Conservation (phyloP, 1,139 yeast species). For the Yamadazyma oceani region DNA sequence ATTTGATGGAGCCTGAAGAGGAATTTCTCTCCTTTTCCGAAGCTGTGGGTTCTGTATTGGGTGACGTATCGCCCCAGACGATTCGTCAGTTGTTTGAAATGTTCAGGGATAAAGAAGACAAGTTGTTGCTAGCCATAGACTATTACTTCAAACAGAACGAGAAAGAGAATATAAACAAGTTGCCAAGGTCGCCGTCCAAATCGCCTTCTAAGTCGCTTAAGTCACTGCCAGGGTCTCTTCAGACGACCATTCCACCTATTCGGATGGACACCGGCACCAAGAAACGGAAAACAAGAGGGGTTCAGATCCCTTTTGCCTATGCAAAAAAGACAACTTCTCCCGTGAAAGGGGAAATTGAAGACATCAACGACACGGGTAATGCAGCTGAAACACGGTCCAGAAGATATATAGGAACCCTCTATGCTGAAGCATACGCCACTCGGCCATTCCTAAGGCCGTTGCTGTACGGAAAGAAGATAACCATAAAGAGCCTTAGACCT, state of each 20-base stretch:
- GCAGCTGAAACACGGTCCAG: conserved; percentile 28
- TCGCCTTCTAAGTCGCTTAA: too few species aligned
- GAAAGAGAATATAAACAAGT: too few species aligned
- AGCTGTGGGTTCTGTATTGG: conserved; percentile 18
- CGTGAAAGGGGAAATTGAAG: too few species aligned
- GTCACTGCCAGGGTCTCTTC: too few species aligned
- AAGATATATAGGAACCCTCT: conserved; percentile 65
- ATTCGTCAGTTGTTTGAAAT: conserved; percentile 23
- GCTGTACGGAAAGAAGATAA: conserved; percentile 48
- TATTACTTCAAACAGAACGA: conserved; percentile 24
- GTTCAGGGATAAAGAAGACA: conserved; percentile 23
- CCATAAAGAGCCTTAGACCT: conserved; percentile 35
- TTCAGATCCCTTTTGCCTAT: conserved; percentile 14
- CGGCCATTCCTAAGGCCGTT: conserved; percentile 63
- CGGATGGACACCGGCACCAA: conserved; percentile 13
- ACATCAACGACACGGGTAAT: too few species aligned
- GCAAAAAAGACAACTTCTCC: conserved; percentile 12
- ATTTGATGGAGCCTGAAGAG: background rate
- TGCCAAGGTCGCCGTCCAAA: too few species aligned
- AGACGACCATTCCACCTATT: conserved; percentile 15
- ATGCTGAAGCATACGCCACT: conserved; percentile 81
- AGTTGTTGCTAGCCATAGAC: conserved; percentile 28
- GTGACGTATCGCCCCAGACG: conserved; percentile 19
- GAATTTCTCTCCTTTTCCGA: conserved; percentile 3
- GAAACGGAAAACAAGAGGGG: conserved; percentile 16